A percentile compares a stretch with the other conserved stretches of the same genome.
Conservation (phyloP, 2,329 filamentous ascomycete species). For the Mariannaea elegans region DNA sequence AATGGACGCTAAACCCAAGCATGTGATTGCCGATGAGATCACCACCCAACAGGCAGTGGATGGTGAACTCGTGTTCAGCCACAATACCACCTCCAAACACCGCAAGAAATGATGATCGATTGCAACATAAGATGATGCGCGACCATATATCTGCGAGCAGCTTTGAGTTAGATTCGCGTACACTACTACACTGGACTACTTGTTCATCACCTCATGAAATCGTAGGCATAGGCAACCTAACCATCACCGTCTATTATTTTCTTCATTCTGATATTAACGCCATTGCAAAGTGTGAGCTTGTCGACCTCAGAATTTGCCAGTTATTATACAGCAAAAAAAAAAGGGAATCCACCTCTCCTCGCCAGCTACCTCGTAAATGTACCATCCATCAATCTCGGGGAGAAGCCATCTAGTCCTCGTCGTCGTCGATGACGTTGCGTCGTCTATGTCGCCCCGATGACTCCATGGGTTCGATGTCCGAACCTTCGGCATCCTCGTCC, state of each 20-base stretch:
- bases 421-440: constrained; percentile 67
- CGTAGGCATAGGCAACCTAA: background rate
- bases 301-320: background rate
- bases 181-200: too few relatives aligned
- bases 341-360: background rate
- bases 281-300: background rate
- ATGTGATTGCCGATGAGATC: constrained; percentile 45
- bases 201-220: background rate
- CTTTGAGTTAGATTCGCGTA: too few relatives aligned
- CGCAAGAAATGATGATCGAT: too few relatives aligned
- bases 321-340: background rate
- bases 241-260: constrained; percentile 13
- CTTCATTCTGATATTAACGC: constrained; percentile 19
- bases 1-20: constrained; percentile 27
- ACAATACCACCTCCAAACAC: constrained; percentile 12
- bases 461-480: constrained; percentile 58
- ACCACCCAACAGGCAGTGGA: constrained; percentile 7
- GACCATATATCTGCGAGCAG: too few relatives aligned
- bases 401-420: constrained; percentile 57
- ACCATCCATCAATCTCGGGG: background rate
- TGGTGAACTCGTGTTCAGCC: constrained; percentile 7
- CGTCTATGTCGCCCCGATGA: constrained; percentile 58
- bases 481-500: constrained; percentile 63
- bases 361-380: background rate
- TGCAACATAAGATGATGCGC: too few relatives aligned